Evolutionary conservation across 2,329 filamentous ascomycete genomes (phyloP).

Genomic region (Hypocrella siamensis): DNA sequence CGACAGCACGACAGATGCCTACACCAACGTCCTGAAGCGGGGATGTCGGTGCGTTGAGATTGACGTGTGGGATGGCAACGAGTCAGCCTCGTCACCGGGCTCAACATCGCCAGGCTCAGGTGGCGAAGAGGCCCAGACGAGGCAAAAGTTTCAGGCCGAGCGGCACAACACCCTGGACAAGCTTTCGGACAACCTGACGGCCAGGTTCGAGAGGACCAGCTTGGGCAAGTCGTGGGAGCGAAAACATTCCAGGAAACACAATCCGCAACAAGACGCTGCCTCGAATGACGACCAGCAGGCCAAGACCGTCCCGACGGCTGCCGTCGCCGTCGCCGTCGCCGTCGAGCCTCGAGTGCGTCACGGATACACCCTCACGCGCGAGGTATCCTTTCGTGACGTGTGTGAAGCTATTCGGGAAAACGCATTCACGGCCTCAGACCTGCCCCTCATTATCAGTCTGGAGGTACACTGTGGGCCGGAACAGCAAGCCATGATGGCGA

Average conservation of each 20-base stretch:
- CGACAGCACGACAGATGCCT: slow-evolving; percentile 73
- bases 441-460: slow-evolving; percentile 85
- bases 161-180: slow-evolving; percentile 45
- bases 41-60: slow-evolving; percentile 88
- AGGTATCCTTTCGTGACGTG: slow-evolving; percentile 74
- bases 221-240: slow-evolving; percentile 26
- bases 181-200: slow-evolving; percentile 32
- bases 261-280: slow-evolving; percentile 1
- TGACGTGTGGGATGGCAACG: slow-evolving; percentile 85
- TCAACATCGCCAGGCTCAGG: slow-evolving; percentile 33
- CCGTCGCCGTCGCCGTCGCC: slow-evolving; percentile 18
- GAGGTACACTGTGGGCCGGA: slow-evolving; percentile 72
- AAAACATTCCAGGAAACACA: slow-evolving; percentile 8
- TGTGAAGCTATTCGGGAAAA: slow-evolving; percentile 66
- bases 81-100: slow-evolving; percentile 47
- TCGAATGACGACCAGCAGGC: slow-evolving; percentile 3
- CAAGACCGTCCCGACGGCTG: slow-evolving; percentile 11
- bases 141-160: slow-evolving; percentile 32
- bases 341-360: slow-evolving; percentile 68
- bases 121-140: slow-evolving; percentile 29
- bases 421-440: slow-evolving; percentile 58
- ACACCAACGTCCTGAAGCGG: slow-evolving; percentile 67
- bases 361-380: slow-evolving; percentile 80
- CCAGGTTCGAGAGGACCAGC: slow-evolving; percentile 32
- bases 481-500: slow-evolving; percentile 83